These are phyloP conservation scores for Trichoderma koningiopsis DNA, from an alignment of 2,329 filamentous ascomycete species.

Conservation along the genomic window DNA sequence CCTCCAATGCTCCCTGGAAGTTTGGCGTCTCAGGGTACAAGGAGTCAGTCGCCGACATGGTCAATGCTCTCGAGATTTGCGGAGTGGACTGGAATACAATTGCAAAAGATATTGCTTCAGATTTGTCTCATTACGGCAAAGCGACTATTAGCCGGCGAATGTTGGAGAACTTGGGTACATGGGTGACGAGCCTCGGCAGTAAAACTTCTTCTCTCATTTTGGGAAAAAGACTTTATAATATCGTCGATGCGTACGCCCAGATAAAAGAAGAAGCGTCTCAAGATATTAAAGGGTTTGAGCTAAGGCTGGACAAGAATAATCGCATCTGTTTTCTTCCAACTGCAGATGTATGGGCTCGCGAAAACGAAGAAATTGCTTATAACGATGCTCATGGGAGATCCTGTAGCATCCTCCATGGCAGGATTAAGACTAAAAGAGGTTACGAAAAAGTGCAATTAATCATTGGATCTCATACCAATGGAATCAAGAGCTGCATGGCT, in stretches of 20 bases:
- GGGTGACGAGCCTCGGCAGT: background rate
- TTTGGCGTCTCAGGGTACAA: constrained; percentile 26
- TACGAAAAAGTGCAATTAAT: constrained; percentile 22
- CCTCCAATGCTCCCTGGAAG: constrained; percentile 7
- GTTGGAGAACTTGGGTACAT: constrained; percentile 3
- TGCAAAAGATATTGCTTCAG: background rate
- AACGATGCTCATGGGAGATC: background rate
- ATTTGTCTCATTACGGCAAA: background rate
- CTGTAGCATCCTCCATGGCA: constrained; percentile 17
- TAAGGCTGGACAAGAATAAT: background rate
- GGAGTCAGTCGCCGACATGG: constrained; percentile 25
- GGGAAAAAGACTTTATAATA: background rate
- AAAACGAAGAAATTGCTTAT: background rate
- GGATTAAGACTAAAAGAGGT: background rate
- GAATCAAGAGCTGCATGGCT: constrained; percentile 22
- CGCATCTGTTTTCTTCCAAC: background rate
- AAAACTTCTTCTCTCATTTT: background rate
- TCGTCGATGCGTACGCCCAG: background rate
- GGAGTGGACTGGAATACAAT: constrained; percentile 21
- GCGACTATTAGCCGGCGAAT: background rate
- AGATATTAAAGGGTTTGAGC: background rate
- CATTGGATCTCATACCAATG: constrained; percentile 1
- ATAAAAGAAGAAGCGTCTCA: background rate
- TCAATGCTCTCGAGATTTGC: constrained; percentile 23
- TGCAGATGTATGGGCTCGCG: background rate